phyloP scores from a whole-genome alignment of 2,329 filamentous ascomycete species.

The Neofusicoccum kwambonambiense region DNA sequence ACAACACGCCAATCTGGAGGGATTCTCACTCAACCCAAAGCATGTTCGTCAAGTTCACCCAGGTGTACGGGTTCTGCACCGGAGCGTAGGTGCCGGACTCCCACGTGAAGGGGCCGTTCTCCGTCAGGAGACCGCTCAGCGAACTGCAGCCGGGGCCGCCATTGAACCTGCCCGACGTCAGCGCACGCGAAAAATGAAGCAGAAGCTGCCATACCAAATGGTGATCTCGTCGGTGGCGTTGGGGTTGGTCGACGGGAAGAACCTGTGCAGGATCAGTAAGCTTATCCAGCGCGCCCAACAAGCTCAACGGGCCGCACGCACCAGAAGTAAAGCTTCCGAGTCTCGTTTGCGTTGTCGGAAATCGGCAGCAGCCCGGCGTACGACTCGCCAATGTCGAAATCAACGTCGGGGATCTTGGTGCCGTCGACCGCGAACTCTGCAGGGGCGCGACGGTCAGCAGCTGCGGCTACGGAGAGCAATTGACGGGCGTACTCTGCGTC shows the following conservation, averaged over 20 bases:
- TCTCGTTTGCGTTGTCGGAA: conserved; percentile 49
- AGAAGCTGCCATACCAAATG: conserved; percentile 46
- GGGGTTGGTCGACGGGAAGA: conserved; percentile 59
- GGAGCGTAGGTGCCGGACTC: conserved; percentile 67
- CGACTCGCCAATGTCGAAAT: conserved; percentile 66
- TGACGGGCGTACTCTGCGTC: conserved; percentile 29
- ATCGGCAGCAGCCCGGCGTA: conserved; percentile 65
- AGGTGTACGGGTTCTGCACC: conserved; percentile 67
- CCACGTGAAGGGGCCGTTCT: conserved; percentile 64
- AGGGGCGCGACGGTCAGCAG: background rate
- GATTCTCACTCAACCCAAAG: conserved; percentile 41
- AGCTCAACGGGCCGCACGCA: background rate
- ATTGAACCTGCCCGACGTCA: conserved; percentile 31
- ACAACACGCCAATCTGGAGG: background rate
- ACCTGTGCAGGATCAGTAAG: conserved; percentile 41
- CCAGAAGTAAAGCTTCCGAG: conserved; percentile 60
- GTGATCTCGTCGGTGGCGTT: conserved; percentile 57
- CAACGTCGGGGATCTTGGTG: conserved; percentile 63
- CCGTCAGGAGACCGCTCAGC: conserved; percentile 68
- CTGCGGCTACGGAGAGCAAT: conserved; percentile 19
- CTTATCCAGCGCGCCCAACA: background rate
- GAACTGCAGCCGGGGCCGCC: conserved; percentile 49
- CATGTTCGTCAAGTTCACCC: conserved; percentile 51
- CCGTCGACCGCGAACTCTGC: conserved; percentile 66
- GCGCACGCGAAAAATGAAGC: background rate